Base-by-base conservation (phyloP, 352 stramenopile genomes). In the Globisporangium okanoganense region DNA sequence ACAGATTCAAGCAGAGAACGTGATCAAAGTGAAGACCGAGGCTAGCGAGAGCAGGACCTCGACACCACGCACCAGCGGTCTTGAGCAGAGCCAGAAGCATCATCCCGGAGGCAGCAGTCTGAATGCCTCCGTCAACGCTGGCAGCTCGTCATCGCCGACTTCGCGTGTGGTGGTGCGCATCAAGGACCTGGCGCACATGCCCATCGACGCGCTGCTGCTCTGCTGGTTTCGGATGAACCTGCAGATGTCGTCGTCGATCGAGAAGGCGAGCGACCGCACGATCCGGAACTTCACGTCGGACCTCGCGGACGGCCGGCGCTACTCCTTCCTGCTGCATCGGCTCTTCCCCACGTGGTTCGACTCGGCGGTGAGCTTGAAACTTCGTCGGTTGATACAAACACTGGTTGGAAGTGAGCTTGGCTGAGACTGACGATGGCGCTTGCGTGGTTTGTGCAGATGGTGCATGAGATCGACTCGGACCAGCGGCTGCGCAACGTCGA, bases 201-300 rank as follows among this genome's bases (percentile, higher is more conserved):
- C 84, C 29, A 75, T 91, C 47, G 84, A 94, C 65, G 71, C 71
- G 31, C 69, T 94, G 33, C 56, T 94, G 59, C 69, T 94, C 24
- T 70, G 85, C 55, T 94, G 84, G 84, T 85, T 90, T 52, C 79
- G 78, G 14, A 82, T 92, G 74, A 73, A 94, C 55, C 71, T 94
- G 40, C 75, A 88, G 47, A 59, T 79, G 41, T 87, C 76, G 40
- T 82, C 79, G 7, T 70, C 72, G 7, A 78, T 75, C 27, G 77
- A 88, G 58, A 88, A 86, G 61, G 70, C 78, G 18, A 71, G 66
- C n/a, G 82, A 94, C 51, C 79, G 80, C 33, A 76, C 72, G 13
- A 71, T 94, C 61, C 88, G 88, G 59, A 94, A 92, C 56, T 94
- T 94, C 56, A 86, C 80, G 18, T 79, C 72, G 6, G 85, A 94